Base-by-base conservation (phyloP, 2,329 filamentous ascomycete genomes). In the Alternaria incomplexa region DNA sequence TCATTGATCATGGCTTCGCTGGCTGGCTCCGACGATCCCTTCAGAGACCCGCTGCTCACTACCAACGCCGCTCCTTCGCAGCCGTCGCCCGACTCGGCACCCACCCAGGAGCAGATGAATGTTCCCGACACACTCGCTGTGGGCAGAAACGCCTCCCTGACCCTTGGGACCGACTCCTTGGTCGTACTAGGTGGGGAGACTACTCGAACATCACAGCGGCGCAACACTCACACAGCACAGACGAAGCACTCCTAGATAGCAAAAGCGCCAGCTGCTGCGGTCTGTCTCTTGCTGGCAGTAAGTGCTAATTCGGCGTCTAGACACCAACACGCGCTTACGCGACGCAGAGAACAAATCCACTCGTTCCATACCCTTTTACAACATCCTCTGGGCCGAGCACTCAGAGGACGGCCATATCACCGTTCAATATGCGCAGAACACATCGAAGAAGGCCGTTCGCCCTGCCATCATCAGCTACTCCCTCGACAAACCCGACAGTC, bases 321-420 rank as follows among this genome's bases (percentile, higher is more conserved):
- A 30, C 10, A 28, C 36, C 13, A 20, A 10, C 58, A 11, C 43
- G 25, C 46, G 62, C 65, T 70, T 53, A 71, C 62, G 17, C 15
- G 44, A 59, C 20, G 28, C 65, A 84, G 82, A 78, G 63, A 77
- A 81, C 28, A 85, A 86, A 62, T 81, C 82, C 30, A 87, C 84
- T 28, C 83, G 83, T 66, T 83, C 86, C 6, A 90, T 97, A 28
- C 89, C 92, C 2, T 90, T 93, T 64, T 94, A 92, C 82, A 91
- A 97, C 77, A 83, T 97, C 64, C 88, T 97, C 52, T 96, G 93
- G 90, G 92, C 91, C 43, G 89, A 92, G 68, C 77, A 91, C 26
- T 83, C 84, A 52, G 83, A 86, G 47, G 83, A 81, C 56, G 76
- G 83, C 58, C 85, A 86, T 28, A 81, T 97, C 53, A 86, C 86